Evolutionary conservation across 768 basidiomycete species (phyloP), one percentile per base, ranked within the genome.

Genomic region (Termitomyces sp.): DNA sequence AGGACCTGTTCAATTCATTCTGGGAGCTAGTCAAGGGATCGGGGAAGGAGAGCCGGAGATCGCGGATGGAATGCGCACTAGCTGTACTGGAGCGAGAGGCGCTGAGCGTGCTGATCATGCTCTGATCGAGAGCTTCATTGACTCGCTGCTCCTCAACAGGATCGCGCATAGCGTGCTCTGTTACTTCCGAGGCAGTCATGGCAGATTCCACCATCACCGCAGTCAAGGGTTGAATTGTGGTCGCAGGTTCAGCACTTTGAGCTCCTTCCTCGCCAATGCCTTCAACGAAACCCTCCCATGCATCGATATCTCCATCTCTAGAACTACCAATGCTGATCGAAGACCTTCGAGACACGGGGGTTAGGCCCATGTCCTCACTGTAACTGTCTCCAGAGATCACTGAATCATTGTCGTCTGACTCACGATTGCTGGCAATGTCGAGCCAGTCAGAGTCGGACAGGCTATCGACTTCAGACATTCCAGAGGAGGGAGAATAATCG

Each of bases 361-460:
- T 73, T 43, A 80, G 82, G 59, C 64, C 70, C 59, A 70, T 68
- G 69, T 81, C 81, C 66, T 85, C 85, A 69, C 74, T 84, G 79
- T 88, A 86, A 67, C 81, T 83, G 68, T 79, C 83, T 61, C 77
- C 75, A 62, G 84, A 84, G 63, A 76, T 81, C 68, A 85, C 71
- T 55, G 87, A 89, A 67, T 88, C 87, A 69, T 83, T 84, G 73
- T 86, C 84, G 67, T 87, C 88, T 36, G 87, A 88, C 55, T 84
- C 84, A 64, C 82, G 82, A 69, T 81, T 83, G 66, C 84, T 86
- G 32, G 87, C 75, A 63, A 92, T 80, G 66, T 91, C 89, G 66
- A 89, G 86, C 90, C 90, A 92, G 71, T 92, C 90, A 32, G 87
- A 89, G 75, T 92, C 90, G 39, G 89, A 91, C 61, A 83, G 71